Base-by-base conservation (phyloP, 2,329 filamentous ascomycete genomes). In the Venturia aucupariae region DNA sequence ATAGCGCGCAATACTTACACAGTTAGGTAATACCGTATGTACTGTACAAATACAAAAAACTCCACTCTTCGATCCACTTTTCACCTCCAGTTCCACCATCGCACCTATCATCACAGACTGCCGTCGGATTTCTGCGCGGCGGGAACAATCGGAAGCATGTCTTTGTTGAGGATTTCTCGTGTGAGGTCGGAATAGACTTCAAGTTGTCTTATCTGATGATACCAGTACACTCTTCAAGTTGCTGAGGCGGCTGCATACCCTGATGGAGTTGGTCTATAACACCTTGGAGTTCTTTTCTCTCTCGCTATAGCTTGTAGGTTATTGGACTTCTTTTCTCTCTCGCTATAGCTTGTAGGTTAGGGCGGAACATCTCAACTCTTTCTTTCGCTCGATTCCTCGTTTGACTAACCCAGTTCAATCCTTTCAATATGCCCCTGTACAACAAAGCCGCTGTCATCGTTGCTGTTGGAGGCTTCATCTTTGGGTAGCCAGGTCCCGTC, bases 391-490 rank as follows among this genome's bases (percentile, higher is more conserved):
- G 6, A 19, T 3, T 13, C 4, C 13, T 4, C 24, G 32, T 55
- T 15, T 54, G 27, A 17, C 51, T 35, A 7, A 35, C 15, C 51
- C 51, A n/a, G 17, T 57, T 35, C 27, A 55, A n/a, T 10, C 15
- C 27, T 22, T 24, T 30, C n/a, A 30, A 38, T 30, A 62, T 64
- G 62, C 62, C 62, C 11, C 32, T 64, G 15, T 64, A 64, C 48
- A 39, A 42, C 6, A 19, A 38, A 24, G 62, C 62, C 13, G 39
- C 62, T 1, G 32, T 59, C 35, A 41, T 64, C 30, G 46, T 44
- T 19, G 44, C 62, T 15, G 27, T 61, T 11, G 63, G 63, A 38
- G 63, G 63, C 55, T 62, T 64, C 60, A 57, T 64, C 38, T 64
- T 64, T 61, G 63, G 51, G 51, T 57, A n/a, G 1, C 19, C 19